Base-by-base conservation (phyloP, 2,329 filamentous ascomycete genomes). In the Hypoxylon sp. region DNA sequence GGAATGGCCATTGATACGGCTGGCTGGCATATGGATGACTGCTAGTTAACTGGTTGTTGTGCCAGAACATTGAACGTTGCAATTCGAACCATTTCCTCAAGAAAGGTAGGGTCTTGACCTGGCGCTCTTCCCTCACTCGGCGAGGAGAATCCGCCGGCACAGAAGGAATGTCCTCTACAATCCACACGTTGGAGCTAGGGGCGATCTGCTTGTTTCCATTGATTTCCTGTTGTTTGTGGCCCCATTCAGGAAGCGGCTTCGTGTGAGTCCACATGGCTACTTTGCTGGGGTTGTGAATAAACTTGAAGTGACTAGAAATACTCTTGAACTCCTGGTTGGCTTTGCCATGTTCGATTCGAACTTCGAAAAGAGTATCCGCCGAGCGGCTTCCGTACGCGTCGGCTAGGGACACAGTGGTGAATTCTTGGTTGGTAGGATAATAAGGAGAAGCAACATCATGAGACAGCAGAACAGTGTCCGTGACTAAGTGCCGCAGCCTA, bases 261-360 rank as follows among this genome's bases (percentile, higher is more conserved):
- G 91, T 91, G 78, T 98, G 94, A 26, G 95, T 99, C 95, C 95
- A 99, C 94, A 99, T 97, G 69, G 95, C 94, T 52, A 99, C 95
- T 78, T 96, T 97, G 78, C 93, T 96, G 6, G 94, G 93, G 74
- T 91, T 88, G 79, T 99, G 95, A 71, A 99, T 87, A 63, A 99
- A 86, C 81, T 97, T 98, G 87, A 99, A 97, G 80, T 97, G 91
- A 65, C 93, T 90, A 8, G 94, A 89, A 75, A 97, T 87, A 65
- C 91, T 94, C 82, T 93, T 94, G 83, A 98, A 97, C 59, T 94
- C 89, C 74, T 94, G 91, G 24, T 85, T 84, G 44, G 84, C 75
- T 80, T 97, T 97, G 73, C 89, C 92, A 68, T 91, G 87, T 76
- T 98, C 95, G 67, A 98, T 90, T 73, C 91, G 89, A 71, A 99